A percentile compares a stretch with the other conserved stretches of the same genome.
Conservation (phyloP, 176 grass and related monocot species). For the Triticum turgidum region DNA sequence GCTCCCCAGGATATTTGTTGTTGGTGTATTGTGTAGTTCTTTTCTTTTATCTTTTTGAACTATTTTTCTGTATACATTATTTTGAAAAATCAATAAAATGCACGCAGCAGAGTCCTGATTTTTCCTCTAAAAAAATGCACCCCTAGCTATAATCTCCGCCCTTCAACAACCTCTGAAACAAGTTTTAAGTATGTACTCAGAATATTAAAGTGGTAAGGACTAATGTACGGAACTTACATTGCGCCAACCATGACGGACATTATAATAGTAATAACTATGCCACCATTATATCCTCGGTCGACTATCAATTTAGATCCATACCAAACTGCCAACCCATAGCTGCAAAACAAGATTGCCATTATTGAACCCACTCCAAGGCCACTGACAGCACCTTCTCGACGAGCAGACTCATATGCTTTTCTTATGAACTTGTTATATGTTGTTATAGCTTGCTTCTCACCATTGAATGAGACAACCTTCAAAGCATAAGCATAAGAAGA, state of each 20-base stretch:
- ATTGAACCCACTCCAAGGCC: slow-evolving; percentile 61
- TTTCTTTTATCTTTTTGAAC: no score
- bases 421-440: slow-evolving; percentile 64
- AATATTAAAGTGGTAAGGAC: not conserved
- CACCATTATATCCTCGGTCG: slow-evolving; percentile 74
- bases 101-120: no score
- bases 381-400: slow-evolving; percentile 48
- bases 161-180: not conserved
- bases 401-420: slow-evolving; percentile 52
- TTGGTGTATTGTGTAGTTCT: no score
- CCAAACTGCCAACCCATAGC: slow-evolving; percentile 75
- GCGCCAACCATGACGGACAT: slow-evolving; percentile 65
- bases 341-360: slow-evolving; percentile 59
- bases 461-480: slow-evolving; percentile 80
- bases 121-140: not conserved
- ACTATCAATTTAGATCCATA: slow-evolving; percentile 75
- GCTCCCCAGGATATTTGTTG: no score
- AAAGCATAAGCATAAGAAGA: slow-evolving; percentile 16
- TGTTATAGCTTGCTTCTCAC: slow-evolving; percentile 60
- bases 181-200: not conserved
- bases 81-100: no score
- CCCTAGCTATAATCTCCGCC: not conserved
- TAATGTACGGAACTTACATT: slow-evolving; percentile 59
- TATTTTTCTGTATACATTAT: no score
- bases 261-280: slow-evolving; percentile 64